Conservation (phyloP, 78 protist species). For the Dictyostelium purpureum region DNA sequence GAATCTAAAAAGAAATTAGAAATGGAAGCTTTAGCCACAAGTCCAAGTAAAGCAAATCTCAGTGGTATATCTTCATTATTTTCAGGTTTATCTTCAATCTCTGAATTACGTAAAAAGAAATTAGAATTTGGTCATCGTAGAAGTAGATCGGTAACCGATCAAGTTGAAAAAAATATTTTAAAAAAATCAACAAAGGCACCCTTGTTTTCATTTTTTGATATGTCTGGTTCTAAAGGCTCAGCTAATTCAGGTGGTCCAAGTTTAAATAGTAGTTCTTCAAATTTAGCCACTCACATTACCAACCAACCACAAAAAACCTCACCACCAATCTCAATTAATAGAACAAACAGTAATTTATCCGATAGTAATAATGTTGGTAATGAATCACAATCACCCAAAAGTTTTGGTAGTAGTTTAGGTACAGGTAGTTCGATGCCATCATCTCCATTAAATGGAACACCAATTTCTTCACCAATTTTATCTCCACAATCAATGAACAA, state of each 20-base stretch:
- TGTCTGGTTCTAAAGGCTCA: neutral
- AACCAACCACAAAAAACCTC: neutral
- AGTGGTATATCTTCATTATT: conserved; percentile 11
- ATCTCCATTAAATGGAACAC: neutral
- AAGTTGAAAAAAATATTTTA: conserved; percentile 58
- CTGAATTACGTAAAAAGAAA: conserved; percentile 68
- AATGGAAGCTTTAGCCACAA: conserved; percentile 48
- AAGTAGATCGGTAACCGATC: conserved; percentile 52
- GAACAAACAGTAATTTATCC: neutral
- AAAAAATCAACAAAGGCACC: conserved; percentile 27
- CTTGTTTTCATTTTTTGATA: neutral
- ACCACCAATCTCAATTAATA: neutral
- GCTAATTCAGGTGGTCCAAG: too few relatives aligned
- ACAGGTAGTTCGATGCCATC: neutral
- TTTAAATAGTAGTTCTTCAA: neutral
- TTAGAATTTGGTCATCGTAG: conserved; percentile 77
- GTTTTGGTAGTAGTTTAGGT: neutral
- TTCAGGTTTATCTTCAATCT: conserved; percentile 18
- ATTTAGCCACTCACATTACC: neutral
- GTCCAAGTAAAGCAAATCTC: conserved; percentile 12
- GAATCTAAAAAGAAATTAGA: conserved; percentile 71
- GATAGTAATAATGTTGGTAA: neutral
- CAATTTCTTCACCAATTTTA: neutral
- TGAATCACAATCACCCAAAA: neutral
- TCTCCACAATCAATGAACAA: neutral